Base-by-base conservation (phyloP, 345 rosid genomes). In the Cardamine chenopodiifolia region DNA sequence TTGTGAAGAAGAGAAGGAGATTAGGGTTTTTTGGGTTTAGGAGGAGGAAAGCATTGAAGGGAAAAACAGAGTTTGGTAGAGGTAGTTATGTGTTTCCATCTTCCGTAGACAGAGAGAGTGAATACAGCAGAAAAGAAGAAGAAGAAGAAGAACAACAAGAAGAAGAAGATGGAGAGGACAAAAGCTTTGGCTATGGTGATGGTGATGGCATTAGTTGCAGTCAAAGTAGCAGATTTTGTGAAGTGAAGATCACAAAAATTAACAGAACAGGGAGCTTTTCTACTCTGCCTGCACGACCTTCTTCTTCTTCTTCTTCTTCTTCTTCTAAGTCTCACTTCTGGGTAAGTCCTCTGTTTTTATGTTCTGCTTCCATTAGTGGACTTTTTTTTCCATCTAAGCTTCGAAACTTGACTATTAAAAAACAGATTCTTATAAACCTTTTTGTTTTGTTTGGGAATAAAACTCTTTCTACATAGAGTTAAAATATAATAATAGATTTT, bases 71-170 rank as follows among this genome's bases (percentile, higher is more conserved):
- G 62, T 78, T 64, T 70, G 82, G 81, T 62, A 85, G 82, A 71
- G 85, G 84, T 49, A 86, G 90, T 68, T 79, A 83, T 74, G 90
- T 91, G 63, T 89, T 89, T 66, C 89, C 91, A 18, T 83, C 91
- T 60, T 77, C 80, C 0, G 76, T 77, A 3, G 86, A 87, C 7
- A 72, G 69, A 69, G 84, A 85, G 42, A 70, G 76, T 39, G 82
- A 71, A 45, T 39, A 20, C 35, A 32, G 7, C 9, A 64, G 3
- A 28, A 56, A 77, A 8, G 72, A 71, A 7, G 76, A 70, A 7
- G 62, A 70, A 4, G 23, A 56, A 56, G 42, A 35, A 11, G 62
- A 47, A 65, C n/a, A n/a, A n/a, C n/a, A 70, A 7, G 62, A 70
- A 4, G 23, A 56, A 56, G 42, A 37, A 12, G 62, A 48, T 56